A percentile compares a stretch with the other conserved stretches of the same genome.
Evolutionary conservation across 2,329 filamentous ascomycete species (phyloP).

Genomic region (Fusarium ambrosium): DNA sequence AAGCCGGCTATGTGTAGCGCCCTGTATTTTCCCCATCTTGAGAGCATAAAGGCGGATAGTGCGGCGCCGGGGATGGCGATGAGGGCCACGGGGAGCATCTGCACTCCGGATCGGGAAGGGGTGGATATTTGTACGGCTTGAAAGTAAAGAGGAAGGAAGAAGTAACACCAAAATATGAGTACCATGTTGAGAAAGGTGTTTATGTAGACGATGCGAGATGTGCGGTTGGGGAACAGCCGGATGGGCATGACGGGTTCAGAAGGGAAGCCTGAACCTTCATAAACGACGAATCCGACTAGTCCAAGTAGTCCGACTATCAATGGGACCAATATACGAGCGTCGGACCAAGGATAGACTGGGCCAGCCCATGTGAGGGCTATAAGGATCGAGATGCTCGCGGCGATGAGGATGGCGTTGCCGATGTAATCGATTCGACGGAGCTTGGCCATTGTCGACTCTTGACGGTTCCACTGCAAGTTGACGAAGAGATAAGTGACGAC

Average conservation of each 20-base stretch:
- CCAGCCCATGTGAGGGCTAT: slow-evolving; percentile 61
- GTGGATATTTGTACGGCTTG: slow-evolving; percentile 55
- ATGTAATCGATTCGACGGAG: slow-evolving; percentile 58
- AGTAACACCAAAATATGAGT: slow-evolving; percentile 53
- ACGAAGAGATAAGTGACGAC: slow-evolving; percentile 54
- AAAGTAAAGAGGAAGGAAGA: slow-evolving; percentile 63
- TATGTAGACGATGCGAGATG: slow-evolving; percentile 39
- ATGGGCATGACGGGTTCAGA: slow-evolving; percentile 44
- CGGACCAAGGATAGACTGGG: slow-evolving; percentile 57
- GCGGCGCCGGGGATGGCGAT: slow-evolving; percentile 48
- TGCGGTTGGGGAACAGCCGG: slow-evolving; percentile 40
- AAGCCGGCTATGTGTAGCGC: slow-evolving; percentile 54
- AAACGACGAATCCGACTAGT: slow-evolving; percentile 32
- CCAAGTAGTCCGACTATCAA: slow-evolving; percentile 50
- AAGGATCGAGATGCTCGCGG: slow-evolving; percentile 56
- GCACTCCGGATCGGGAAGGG: slow-evolving; percentile 51
- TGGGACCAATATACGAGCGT: slow-evolving; percentile 55
- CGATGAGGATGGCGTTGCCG: slow-evolving; percentile 59
- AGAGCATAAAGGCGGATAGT: slow-evolving; percentile 47
- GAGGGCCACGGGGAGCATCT: slow-evolving; percentile 50
- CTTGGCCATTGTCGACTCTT: slow-evolving; percentile 43
- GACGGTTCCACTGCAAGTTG: slow-evolving; percentile 50
- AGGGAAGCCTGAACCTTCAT: slow-evolving; percentile 40
- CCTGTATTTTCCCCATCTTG: slow-evolving; percentile 52
- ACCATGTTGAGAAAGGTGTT: slow-evolving; percentile 43